Conservation (phyloP, 768 basidiomycete species). For the Mycena haematopus region DNA sequence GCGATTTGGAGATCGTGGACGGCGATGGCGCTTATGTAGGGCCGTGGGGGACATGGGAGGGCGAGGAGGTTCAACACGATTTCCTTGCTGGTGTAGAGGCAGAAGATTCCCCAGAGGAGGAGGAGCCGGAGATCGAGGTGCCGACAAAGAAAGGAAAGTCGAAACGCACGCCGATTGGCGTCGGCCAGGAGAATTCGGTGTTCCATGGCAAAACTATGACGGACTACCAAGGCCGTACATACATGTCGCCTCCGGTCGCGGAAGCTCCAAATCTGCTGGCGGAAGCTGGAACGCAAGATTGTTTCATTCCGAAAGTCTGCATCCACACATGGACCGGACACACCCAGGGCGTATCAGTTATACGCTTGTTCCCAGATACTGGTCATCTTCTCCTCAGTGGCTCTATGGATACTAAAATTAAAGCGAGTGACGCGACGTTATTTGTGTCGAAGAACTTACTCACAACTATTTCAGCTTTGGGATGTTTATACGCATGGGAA, state of each 20-base stretch:
- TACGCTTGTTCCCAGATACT: constrained; percentile 90
- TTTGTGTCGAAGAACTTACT: neutral
- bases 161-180: constrained; percentile 71
- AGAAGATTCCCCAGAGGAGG: constrained; percentile 66
- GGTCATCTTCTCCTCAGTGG: constrained; percentile 94
- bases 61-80: constrained; percentile 70
- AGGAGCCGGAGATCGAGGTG: constrained; percentile 63
- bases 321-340: constrained; percentile 99
- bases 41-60: constrained; percentile 94
- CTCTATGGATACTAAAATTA: constrained; percentile 98
- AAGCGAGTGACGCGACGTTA: constrained; percentile 55
- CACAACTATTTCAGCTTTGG: constrained; percentile 72
- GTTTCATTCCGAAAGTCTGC: constrained; percentile 94
- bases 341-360: constrained; percentile 93
- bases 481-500: constrained; percentile 97
- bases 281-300: constrained; percentile 86
- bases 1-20: constrained; percentile 84
- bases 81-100: constrained; percentile 72
- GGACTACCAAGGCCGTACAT: constrained; percentile 98
- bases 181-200: constrained; percentile 85
- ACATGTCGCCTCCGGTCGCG: constrained; percentile 92
- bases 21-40: constrained; percentile 92
- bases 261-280: constrained; percentile 84
- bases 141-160: constrained; percentile 77
- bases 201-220: constrained; percentile 98